Percentiles rank a stretch among this genome's conserved stretches.
Evolutionary conservation across 202 grass and related monocot species (phyloP).

Genomic region (Musa balbisiana): DNA sequence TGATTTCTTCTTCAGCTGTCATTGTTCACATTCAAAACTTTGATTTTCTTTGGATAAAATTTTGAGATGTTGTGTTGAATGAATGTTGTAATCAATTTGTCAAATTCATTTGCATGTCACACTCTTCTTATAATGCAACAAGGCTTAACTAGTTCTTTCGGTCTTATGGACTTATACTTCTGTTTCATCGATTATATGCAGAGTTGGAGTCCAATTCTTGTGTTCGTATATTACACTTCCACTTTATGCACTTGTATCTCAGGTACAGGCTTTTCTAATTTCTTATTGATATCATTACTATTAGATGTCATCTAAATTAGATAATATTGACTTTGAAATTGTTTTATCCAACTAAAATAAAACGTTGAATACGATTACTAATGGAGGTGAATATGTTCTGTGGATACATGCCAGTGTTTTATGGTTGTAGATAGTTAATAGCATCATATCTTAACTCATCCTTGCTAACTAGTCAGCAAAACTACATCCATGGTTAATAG

Average conservation of each 20-base stretch:
- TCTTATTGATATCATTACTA: neutral
- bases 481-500: too few species aligned
- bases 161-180: neutral
- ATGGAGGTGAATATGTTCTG: too few species aligned
- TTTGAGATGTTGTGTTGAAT: too few species aligned
- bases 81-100: neutral
- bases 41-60: too few species aligned
- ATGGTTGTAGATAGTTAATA: too few species aligned
- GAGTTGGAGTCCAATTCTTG: constrained; percentile 6
- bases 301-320: neutral
- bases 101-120: neutral
- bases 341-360: neutral
- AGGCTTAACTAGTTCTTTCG: neutral
- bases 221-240: constrained; percentile 10
- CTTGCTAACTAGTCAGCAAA: too few species aligned
- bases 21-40: too few species aligned
- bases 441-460: too few species aligned
- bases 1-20: too few species aligned
- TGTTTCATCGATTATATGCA: constrained; percentile 6
- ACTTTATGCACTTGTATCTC: constrained; percentile 21
- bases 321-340: neutral
- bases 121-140: neutral
- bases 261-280: neutral
- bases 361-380: too few species aligned
- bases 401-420: too few species aligned